phyloP scores from a whole-genome alignment of 2,329 filamentous ascomycete genomes.

The Bipolaris victoriae region DNA sequence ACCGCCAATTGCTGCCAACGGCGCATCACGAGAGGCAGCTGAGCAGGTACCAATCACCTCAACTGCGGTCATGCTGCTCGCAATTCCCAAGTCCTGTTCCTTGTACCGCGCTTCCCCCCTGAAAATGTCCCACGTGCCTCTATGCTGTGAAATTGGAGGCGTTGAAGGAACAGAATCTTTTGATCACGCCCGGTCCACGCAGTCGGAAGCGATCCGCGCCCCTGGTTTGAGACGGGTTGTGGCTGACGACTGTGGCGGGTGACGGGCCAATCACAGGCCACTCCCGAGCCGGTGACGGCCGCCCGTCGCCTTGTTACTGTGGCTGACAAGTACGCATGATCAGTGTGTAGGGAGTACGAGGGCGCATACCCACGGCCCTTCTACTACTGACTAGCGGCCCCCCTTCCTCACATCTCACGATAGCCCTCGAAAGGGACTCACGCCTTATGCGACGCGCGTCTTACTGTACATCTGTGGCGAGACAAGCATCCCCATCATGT shows the following conservation, averaged over 20 bases:
- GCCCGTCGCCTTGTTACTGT: conserved; percentile 7
- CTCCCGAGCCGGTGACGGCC: conserved; percentile 4
- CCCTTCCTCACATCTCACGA: conserved; percentile 20
- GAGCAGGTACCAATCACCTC: not conserved
- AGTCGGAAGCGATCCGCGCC: conserved; percentile 16
- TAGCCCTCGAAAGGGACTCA: conserved; percentile 3
- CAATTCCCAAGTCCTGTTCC: conserved; percentile 4
- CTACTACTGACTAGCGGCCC: not conserved
- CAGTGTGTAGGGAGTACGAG: conserved; percentile 1
- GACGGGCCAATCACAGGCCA: conserved; percentile 3
- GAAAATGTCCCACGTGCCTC: conserved; percentile 42
- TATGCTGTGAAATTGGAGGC: conserved; percentile 32
- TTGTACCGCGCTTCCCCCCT: conserved; percentile 16
- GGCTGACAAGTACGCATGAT: conserved; percentile 5
- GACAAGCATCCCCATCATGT: conserved; percentile 12
- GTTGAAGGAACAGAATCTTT: conserved; percentile 32
- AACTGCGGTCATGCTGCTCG: not conserved
- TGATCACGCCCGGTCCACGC: conserved; percentile 29
- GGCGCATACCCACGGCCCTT: conserved; percentile 4
- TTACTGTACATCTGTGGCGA: conserved; percentile 28
- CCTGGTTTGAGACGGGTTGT: conserved; percentile 13
- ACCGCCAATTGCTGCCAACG: conserved; percentile 25
- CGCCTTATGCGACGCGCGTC: conserved; percentile 33
- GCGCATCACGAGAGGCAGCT: conserved; percentile 31
- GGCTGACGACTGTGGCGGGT: conserved; percentile 31